Base-by-base conservation (phyloP, 1,284 basidiomycete genomes). In the Irpex rosettiformis region DNA sequence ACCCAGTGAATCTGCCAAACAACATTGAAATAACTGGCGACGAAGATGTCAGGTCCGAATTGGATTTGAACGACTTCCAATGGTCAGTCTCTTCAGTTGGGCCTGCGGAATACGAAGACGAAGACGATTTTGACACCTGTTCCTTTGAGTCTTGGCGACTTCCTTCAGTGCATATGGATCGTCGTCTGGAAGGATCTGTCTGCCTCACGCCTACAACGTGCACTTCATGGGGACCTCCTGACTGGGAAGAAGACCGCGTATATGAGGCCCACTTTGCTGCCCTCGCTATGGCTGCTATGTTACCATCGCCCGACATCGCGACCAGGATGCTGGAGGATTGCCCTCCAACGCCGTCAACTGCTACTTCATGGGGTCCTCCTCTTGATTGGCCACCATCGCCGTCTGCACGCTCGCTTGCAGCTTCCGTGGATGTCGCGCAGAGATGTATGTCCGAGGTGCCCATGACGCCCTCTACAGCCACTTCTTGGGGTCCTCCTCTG, bases 21-120 rank as follows among this genome's bases (percentile, higher is more conserved):
- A 72, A 72, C 11, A 64, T 75, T 22, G 70, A 80, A 25, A 72
- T 74, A 13, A 58, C 63, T 4, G 65, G 62, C 3, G 68, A 62
- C 16, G 67, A 55, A 11, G 75, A 76, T 7, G 70, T 69, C 13
- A 74, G 73, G 49, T 65, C 65, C 11, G 74, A 71, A 52, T 73
- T 89, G 54, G 80, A 86, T 61, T 70, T 87, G 18, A 82, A 83
- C 47, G 87, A 89, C 62, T 91, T 81, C 66, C 69, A 78, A 8
- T 91, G 88, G 85, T 88, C 87, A 4, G 76, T 83, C 25, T 85
- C 85, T 5, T 90, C 88, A 7, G 72, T 72, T 3, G 87, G 88
- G 10, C 88, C 88, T 28, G 74, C 72, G 7, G 68, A 71, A 24
- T 79, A 80, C 58, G 66, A 58, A 21, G 42, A 54, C 40, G 55